Evolutionary conservation across 208 protist species (phyloP), one percentile per base, ranked within the genome.

Genomic region (Herpetomonas samuelpessoai): DNA sequence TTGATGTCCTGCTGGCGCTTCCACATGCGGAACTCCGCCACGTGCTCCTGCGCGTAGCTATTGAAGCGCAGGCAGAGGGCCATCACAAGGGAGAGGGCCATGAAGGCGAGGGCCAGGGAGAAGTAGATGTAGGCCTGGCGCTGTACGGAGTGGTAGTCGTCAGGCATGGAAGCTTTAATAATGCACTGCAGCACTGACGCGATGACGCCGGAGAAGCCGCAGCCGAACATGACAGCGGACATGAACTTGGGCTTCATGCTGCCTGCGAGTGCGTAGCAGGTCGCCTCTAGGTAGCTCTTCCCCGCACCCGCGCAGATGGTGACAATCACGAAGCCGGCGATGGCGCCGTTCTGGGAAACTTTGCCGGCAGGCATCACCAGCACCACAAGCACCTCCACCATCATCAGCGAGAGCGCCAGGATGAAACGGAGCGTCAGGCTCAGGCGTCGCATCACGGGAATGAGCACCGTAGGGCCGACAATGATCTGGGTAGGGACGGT

Each of bases 181-280:
- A 95, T 87, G 66, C 89, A 88, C 74, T 91, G 86, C 61, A 95
- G 65, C 54, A 76, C 53, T 0, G 82, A 88, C 19, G 80, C 45
- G 25, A 86, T 76, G 6, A 91, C 71, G 24, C 89, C 89, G 10
- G 81, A 88, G 61, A 86, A 78, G 50, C 81, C 82, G 44, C 79
- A 88, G 58, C 92, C 92, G 68, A 86, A 82, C 90, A 97, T 96
- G 31, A 93, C 58, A 12, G 83, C 85, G 19, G 86, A 82, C 76
- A 88, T 95, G 58, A 93, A 96, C 63, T 86, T 81, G 3, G 76
- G 55, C 45, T 83, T 82, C 75, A 96, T 86, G 9, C 67, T 75
- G 29, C 77, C 77, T 0, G 83, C 91, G 31, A 96, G 46, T 9
- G 81, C 88, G 71, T 96, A 97, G 55, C 82, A 81, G 25, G 82